Conservation (phyloP, 2,329 filamentous ascomycete genomes). For the Cephalotrichum gorgonifer region DNA sequence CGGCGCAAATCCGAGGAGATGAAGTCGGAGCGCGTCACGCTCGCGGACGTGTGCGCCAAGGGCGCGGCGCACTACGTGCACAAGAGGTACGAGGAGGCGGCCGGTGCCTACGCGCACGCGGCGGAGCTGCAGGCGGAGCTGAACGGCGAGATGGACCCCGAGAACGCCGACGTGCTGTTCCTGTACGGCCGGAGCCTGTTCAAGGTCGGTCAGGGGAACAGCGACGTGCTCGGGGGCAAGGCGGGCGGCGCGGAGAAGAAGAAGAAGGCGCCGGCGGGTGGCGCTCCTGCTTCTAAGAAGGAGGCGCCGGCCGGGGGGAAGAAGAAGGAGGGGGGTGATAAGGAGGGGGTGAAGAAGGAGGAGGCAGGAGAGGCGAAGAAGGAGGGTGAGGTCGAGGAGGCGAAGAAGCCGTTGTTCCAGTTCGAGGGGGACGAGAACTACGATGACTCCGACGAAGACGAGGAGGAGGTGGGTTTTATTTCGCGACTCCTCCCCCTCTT, state of each 20-base stretch:
- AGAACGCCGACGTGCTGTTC: constrained; percentile 90
- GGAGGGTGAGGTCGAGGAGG: constrained; percentile 10
- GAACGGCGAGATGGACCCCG: constrained; percentile 82
- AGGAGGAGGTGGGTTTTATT: constrained; percentile 21
- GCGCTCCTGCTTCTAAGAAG: constrained; percentile 15
- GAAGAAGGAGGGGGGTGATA: constrained; percentile 21
- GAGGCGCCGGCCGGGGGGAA: constrained; percentile 9
- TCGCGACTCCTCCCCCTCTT: constrained; percentile 10
- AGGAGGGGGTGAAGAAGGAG: constrained; percentile 9
- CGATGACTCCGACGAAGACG: constrained; percentile 70
- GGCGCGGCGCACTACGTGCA: constrained; percentile 79
- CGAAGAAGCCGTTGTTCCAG: constrained; percentile 74
- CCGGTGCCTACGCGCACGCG: constrained; percentile 80
- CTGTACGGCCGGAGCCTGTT: constrained; percentile 90
- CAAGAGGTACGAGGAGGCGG: constrained; percentile 77
- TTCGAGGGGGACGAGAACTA: constrained; percentile 94
- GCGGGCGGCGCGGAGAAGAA: constrained; percentile 44
- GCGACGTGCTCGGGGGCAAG: constrained; percentile 82
- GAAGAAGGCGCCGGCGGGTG: constrained; percentile 15
- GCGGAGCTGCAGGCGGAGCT: constrained; percentile 83
- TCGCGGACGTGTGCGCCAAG: constrained; percentile 69
- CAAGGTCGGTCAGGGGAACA: constrained; percentile 88
- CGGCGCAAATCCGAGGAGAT: constrained; percentile 21
- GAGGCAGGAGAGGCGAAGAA: constrained; percentile 21
- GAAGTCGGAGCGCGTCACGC: constrained; percentile 48